These are phyloP conservation scores for Vickermania ingenoplastis DNA, from an alignment of 208 protist genomes.

Conservation along the genomic window DNA sequence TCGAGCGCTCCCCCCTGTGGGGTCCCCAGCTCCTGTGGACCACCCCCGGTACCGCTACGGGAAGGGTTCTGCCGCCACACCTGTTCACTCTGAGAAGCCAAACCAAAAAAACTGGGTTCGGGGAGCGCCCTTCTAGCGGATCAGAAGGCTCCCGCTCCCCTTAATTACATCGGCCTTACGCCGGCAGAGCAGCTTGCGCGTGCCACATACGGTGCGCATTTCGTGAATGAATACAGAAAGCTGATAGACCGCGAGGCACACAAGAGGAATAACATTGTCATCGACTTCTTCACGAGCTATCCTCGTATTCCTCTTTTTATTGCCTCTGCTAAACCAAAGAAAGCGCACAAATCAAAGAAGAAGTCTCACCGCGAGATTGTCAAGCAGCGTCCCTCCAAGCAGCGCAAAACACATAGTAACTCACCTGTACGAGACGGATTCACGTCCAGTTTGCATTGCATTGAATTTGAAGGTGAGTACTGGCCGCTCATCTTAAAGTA, in stretches of 20 bases:
- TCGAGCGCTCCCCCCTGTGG: background rate
- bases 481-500: constrained; percentile 3
- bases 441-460: background rate
- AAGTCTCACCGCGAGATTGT: background rate
- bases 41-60: background rate
- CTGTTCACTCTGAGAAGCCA: background rate
- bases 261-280: constrained; percentile 16
- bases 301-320: background rate
- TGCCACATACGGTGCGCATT: constrained; percentile 7
- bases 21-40: background rate
- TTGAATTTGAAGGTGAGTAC: constrained; percentile 5
- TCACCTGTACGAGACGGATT: background rate
- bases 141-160: background rate
- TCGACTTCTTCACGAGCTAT: constrained; percentile 30
- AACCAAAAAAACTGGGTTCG: background rate
- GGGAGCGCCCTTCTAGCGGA: constrained; percentile 1
- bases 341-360: background rate
- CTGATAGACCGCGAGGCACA: constrained; percentile 20
- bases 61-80: background rate
- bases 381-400: background rate
- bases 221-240: constrained; percentile 7
- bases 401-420: background rate
- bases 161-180: constrained; percentile 1
- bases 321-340: background rate
- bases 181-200: constrained; percentile 4